Conservation (phyloP, 2,329 filamentous ascomycete genomes). For the Paraphoma sp. region DNA sequence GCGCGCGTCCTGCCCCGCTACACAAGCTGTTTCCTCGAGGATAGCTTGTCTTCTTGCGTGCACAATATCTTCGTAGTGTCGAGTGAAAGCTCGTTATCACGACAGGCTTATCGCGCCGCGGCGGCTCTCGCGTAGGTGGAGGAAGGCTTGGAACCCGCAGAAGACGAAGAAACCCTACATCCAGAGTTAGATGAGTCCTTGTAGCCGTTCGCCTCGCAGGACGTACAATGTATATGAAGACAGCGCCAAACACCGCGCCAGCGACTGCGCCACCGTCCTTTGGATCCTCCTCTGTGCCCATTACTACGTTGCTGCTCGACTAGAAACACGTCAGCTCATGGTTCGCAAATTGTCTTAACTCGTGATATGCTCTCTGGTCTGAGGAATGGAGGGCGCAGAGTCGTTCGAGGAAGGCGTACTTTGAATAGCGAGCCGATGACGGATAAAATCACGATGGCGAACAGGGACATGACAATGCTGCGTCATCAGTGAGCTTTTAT, state of each 20-base stretch:
- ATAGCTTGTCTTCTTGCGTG: neutral
- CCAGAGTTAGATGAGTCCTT: too few relatives aligned
- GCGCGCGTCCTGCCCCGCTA: neutral
- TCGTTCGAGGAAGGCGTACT: slow-evolving; percentile 49
- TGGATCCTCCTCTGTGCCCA: slow-evolving; percentile 74
- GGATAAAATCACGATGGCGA: slow-evolving; percentile 70
- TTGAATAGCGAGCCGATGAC: slow-evolving; percentile 76
- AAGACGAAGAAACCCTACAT: slow-evolving; percentile 81
- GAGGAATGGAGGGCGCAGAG: neutral
- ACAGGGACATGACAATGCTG: slow-evolving; percentile 74
- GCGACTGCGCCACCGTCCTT: slow-evolving; percentile 80
- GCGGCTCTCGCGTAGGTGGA: slow-evolving; percentile 83
- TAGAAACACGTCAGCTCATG: slow-evolving; percentile 41
- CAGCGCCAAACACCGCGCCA: slow-evolving; percentile 83
- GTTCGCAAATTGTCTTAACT: neutral
- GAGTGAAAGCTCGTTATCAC: slow-evolving; percentile 30
- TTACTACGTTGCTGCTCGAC: slow-evolving; percentile 79
- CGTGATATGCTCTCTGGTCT: neutral
- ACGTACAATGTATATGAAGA: slow-evolving; percentile 87
- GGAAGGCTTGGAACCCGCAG: slow-evolving; percentile 85
- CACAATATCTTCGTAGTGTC: neutral
- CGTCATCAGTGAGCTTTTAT: slow-evolving; percentile 21
- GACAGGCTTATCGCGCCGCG: slow-evolving; percentile 82
- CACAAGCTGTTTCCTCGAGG: neutral
- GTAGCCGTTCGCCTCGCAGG: too few relatives aligned